A percentile compares a stretch with the other conserved stretches of the same genome.
Conservation (phyloP, 371 early-diverging fungal species). For the Saksenaea oblongispora region DNA sequence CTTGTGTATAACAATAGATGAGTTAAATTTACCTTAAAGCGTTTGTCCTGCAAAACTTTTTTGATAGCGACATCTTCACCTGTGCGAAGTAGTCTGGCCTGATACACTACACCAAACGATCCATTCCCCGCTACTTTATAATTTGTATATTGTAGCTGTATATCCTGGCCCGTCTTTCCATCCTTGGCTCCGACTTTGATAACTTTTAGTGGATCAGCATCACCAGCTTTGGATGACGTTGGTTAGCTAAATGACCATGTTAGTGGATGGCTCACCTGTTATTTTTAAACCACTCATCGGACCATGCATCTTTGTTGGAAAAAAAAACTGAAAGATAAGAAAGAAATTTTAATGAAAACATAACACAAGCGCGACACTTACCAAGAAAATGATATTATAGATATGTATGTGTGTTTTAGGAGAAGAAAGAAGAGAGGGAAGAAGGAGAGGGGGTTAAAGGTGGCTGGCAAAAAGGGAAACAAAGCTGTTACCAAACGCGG, state of each 20-base stretch:
- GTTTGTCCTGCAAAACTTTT: constrained; percentile 94
- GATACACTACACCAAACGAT: constrained; percentile 95
- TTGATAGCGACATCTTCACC: constrained; percentile 92
- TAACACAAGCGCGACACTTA: not conserved
- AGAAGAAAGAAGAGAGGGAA: not conserved
- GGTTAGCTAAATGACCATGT: not conserved
- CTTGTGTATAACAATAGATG: constrained; percentile 5
- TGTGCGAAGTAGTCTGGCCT: constrained; percentile 80
- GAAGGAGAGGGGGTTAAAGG: not conserved
- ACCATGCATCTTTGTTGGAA: constrained; percentile 21
- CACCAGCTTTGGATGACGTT: constrained; percentile 20
- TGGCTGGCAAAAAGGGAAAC: not conserved
- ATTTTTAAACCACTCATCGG: constrained; percentile 35
- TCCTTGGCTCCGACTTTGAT: constrained; percentile 71
- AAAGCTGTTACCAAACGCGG: not conserved
- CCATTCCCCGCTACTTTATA: constrained; percentile 93
- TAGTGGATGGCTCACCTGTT: constrained; percentile 11
- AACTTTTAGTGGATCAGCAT: constrained; percentile 53
- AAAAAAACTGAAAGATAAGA: not conserved
- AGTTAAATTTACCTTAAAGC: constrained; percentile 78
- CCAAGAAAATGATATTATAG: not conserved
- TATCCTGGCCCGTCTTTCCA: constrained; percentile 79
- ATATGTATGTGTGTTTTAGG: not conserved
- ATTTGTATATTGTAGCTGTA: constrained; percentile 85
- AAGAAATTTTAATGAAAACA: not conserved